Percentiles rank a stretch among this genome's conserved stretches.
phyloP scores from a whole-genome alignment of 805 yeast genomes.

The Metschnikowia shivogae region DNA sequence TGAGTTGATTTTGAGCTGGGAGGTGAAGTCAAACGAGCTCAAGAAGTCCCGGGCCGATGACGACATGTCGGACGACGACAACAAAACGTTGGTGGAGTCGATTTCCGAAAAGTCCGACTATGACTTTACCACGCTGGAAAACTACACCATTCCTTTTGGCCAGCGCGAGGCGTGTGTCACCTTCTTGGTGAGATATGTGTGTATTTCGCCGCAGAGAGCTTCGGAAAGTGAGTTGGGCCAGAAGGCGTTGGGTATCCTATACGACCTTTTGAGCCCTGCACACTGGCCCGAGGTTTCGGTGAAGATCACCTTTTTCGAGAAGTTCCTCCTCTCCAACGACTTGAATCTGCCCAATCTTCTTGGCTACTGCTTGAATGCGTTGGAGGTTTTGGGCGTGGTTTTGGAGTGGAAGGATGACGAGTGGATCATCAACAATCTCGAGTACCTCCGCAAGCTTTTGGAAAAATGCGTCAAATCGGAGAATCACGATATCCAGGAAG shows the following conservation, averaged over 20 bases:
- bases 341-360: conserved; percentile 61
- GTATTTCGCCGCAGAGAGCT: conserved; percentile 80
- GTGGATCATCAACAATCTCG: conserved; percentile 76
- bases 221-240: conserved; percentile 80
- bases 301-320: conserved; percentile 80
- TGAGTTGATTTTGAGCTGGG: conserved; percentile 84
- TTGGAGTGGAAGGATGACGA: conserved; percentile 68
- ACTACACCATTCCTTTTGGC: conserved; percentile 63
- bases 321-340: conserved; percentile 77
- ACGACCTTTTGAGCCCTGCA: conserved; percentile 63
- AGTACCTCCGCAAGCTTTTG: conserved; percentile 64
- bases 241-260: conserved; percentile 73
- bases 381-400: conserved; percentile 83
- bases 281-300: conserved; percentile 91
- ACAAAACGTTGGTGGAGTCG: conserved; percentile 3
- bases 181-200: conserved; percentile 79
- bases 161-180: conserved; percentile 89
- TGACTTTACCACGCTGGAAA: conserved; percentile 45
- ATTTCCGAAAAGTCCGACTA: conserved; percentile 4
- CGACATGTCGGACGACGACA: conserved; percentile 1
- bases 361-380: conserved; percentile 82
- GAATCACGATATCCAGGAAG: conserved; percentile 83
- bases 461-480: conserved; percentile 80
- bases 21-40: conserved; percentile 43
- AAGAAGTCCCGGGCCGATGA: conserved; percentile 7